These are phyloP conservation scores for Echites panduratus DNA, from an alignment of 257 asterid genomes.

Conservation along the genomic window DNA sequence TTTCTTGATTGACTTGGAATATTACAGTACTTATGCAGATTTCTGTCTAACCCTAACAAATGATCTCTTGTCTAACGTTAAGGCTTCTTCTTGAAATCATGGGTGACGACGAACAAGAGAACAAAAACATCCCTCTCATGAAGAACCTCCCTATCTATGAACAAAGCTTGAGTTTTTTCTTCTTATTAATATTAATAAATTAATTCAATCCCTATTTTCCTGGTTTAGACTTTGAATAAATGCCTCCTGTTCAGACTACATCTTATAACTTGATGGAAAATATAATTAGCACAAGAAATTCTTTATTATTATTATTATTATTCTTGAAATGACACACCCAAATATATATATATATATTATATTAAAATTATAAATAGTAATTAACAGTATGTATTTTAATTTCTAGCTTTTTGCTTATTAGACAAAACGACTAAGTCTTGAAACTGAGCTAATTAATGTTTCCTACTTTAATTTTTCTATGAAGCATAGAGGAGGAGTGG, in stretches of 20 bases:
- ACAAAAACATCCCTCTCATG: slow-evolving; percentile 25
- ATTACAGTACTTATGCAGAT: neutral
- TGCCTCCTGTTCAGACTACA: slow-evolving; percentile 91
- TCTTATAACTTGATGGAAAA: slow-evolving; percentile 21
- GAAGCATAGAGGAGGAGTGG: slow-evolving; percentile 20
- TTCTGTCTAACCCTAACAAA: neutral
- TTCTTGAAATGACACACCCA: too few relatives aligned
- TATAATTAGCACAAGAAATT: neutral
- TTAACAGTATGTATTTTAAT: too few relatives aligned
- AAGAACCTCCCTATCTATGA: neutral
- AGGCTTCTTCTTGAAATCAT: neutral
- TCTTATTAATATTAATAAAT: neutral
- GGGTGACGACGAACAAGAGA: neutral
- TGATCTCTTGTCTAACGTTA: neutral
- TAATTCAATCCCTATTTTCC: slow-evolving; percentile 38
- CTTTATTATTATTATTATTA: too few relatives aligned
- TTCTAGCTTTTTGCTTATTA: neutral
- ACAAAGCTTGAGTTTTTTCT: neutral
- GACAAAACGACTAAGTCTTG: slow-evolving; percentile 26
- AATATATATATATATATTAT: too few relatives aligned
- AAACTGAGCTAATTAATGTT: slow-evolving; percentile 59
- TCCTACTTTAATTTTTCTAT: slow-evolving; percentile 36
- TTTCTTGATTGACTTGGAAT: neutral
- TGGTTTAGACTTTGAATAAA: slow-evolving; percentile 79
- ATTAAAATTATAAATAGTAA: too few relatives aligned